Base-by-base conservation (phyloP, 176 grass and related monocot genomes). In the Juncus inflexus region DNA sequence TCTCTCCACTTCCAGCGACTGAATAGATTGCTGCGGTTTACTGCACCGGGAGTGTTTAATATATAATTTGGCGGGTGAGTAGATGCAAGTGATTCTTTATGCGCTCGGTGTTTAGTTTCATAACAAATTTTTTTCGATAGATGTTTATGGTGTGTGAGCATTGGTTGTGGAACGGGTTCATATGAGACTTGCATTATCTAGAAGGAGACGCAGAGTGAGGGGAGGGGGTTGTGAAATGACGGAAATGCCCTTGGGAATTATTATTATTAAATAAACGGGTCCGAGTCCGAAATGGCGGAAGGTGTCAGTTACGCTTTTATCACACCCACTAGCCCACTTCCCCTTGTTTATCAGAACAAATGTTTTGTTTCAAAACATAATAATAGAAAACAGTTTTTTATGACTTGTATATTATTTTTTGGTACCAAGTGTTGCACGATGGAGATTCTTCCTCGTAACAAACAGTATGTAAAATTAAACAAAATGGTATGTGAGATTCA, bases 291-390 rank as follows among this genome's bases (percentile, higher is more conserved):
- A 70, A 70, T 58, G 67, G 67, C 52, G 67, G 37, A 70, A 57
- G 67, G 40, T 70, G 53, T 59, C 53, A 70, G 66, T 28, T 45
- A 35, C n/a, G 37, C 67, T 70, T 70, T 70, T 56, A 70, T 70
- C 36, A 58, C n/a, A 37, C 12, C 65, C 50, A 69, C 62, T 28
- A 45, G 42, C 62, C 62, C 40, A 65, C 65, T 69, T 69, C 35
- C 19, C 1, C 19, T 28, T 28, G 19, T 28, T 28, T 28, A 28
- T 28, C 19, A 28, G 19, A 28, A 28, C 19, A 28, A 28, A 28
- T 28, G 19, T 28, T 28, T 28, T 28, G 19, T 28, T 28, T 28
- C 19, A 28, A 28, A 28, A 28, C 19, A 28, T 28, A 28, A 28
- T 28, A 28, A 28, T 28, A 28, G 19, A 28, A 28, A 28, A 28